Evolutionary conservation across 441 rosid genomes (phyloP).

Genomic region (Raphanus hybrid): DNA sequence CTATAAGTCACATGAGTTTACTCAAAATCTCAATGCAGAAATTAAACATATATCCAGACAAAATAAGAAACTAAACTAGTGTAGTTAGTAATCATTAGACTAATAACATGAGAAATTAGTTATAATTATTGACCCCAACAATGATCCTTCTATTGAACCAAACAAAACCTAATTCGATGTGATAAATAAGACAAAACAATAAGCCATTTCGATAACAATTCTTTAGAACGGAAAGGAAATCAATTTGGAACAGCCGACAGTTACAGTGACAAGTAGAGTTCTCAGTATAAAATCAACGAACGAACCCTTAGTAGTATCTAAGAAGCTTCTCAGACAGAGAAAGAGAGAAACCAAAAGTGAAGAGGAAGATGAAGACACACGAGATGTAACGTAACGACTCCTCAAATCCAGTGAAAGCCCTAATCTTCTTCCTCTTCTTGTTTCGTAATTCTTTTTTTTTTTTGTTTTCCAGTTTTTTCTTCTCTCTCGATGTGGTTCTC

Average conservation of each 20-base stretch:
- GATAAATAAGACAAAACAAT: background rate
- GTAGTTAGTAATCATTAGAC: slow-evolving; percentile 9
- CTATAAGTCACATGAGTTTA: background rate
- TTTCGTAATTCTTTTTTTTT: too few relatives aligned
- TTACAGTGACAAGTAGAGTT: slow-evolving; percentile 1
- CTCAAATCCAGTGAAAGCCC: too few relatives aligned
- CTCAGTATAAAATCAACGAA: background rate
- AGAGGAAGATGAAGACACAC: slow-evolving; percentile 30
- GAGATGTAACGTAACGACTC: background rate
- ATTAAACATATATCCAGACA: background rate
- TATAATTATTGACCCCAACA: background rate
- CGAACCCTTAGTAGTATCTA: slow-evolving; percentile 33
- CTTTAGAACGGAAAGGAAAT: background rate
- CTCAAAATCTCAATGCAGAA: background rate
- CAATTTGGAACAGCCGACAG: background rate
- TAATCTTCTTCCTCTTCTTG: too few relatives aligned
- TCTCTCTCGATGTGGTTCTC: too few relatives aligned
- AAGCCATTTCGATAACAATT: background rate
- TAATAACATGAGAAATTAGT: slow-evolving; percentile 4
- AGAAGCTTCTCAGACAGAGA: background rate
- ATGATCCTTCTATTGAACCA: slow-evolving; percentile 12
- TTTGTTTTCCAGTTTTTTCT: too few relatives aligned
- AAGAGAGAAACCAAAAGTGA: slow-evolving; percentile 16
- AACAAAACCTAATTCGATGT: background rate
- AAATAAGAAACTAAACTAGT: slow-evolving; percentile 2